Evolutionary conservation across 305 asterid genomes (phyloP).

Genomic region (Coffea humblotiana): DNA sequence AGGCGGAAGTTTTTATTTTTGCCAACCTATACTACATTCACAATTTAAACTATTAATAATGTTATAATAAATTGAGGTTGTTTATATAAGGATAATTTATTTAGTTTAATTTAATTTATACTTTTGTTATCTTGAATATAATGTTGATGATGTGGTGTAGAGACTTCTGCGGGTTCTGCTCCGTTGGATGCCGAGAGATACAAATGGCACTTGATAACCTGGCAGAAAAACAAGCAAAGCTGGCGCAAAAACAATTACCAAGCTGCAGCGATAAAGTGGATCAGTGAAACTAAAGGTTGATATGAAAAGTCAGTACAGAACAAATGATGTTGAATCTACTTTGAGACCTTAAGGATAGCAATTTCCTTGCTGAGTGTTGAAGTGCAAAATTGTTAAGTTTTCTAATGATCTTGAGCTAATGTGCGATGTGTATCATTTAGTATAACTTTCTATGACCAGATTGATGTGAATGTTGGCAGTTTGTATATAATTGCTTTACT

Average conservation of each 20-base stretch:
- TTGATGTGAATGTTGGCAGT: too few relatives aligned
- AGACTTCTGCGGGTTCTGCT: slow-evolving; percentile 29
- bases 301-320: background rate
- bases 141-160: slow-evolving; percentile 10
- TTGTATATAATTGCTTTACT: slow-evolving; percentile 4
- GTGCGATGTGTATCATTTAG: background rate
- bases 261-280: background rate
- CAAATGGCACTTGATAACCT: slow-evolving; percentile 23
- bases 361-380: background rate
- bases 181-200: slow-evolving; percentile 24
- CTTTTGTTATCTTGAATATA: background rate
- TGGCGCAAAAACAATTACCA: background rate
- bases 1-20: background rate
- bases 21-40: background rate
- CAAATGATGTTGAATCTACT: background rate
- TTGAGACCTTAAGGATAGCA: background rate
- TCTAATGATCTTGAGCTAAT: background rate
- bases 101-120: background rate
- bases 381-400: slow-evolving; percentile 4
- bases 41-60: background rate
- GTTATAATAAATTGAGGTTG: background rate
- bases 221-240: background rate
- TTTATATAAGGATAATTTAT: background rate
- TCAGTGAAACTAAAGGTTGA: background rate
- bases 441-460: background rate